Evolutionary conservation across 305 asterid species (phyloP).

Genomic region (Fraxinus sp.): DNA sequence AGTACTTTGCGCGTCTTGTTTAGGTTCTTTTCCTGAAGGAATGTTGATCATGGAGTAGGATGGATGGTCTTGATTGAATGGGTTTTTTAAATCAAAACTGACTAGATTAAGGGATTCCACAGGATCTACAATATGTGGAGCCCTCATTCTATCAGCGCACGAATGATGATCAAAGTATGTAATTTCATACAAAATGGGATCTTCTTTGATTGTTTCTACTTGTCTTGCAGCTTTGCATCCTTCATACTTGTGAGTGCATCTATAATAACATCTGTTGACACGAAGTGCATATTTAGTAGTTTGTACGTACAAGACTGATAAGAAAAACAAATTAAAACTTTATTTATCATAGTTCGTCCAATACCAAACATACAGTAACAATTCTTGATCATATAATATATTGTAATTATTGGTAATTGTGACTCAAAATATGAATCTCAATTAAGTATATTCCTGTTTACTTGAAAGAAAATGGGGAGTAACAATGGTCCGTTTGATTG

Average conservation of each 20-base stretch:
- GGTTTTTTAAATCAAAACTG: slow-evolving; percentile 31
- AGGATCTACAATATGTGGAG: slow-evolving; percentile 27
- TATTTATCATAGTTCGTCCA: neutral
- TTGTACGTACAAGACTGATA: neutral
- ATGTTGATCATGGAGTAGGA: neutral
- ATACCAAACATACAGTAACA: neutral
- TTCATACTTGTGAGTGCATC: slow-evolving; percentile 67
- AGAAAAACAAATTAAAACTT: neutral
- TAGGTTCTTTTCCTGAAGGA: slow-evolving; percentile 14
- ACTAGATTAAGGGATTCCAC: slow-evolving; percentile 26
- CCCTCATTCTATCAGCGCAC: slow-evolving; percentile 34
- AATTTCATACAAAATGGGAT: slow-evolving; percentile 36
- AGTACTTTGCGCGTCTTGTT: slow-evolving; percentile 25
- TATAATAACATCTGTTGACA: slow-evolving; percentile 61
- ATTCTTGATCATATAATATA: neutral
- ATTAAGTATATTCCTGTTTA: neutral
- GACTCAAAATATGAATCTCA: neutral
- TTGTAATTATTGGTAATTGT: neutral
- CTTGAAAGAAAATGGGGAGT: neutral
- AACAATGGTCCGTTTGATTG: neutral
- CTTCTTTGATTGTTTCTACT: slow-evolving; percentile 48
- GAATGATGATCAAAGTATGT: slow-evolving; percentile 70
- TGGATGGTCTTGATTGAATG: neutral
- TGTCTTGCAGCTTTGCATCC: slow-evolving; percentile 73
- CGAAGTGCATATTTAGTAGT: neutral